Base-by-base conservation (phyloP, 495 filamentous ascomycete genomes). In the Trichodelitschia bisporula region DNA sequence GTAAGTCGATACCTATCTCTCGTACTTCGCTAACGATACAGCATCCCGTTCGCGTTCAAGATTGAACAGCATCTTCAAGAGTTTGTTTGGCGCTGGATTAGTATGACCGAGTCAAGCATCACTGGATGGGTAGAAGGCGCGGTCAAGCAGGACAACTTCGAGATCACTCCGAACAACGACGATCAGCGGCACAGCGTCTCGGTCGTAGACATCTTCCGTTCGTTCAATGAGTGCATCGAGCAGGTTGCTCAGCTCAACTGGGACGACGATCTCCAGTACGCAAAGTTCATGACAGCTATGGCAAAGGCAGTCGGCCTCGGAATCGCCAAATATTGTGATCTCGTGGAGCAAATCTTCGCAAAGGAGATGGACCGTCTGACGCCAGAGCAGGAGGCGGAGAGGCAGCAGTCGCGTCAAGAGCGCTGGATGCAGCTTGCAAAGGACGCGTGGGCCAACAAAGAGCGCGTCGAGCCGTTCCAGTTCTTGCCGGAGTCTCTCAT, bases 41-140 rank as follows among this genome's bases (percentile, higher is more conserved):
- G 62, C 10, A 46, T 51, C 16, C 49, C 51, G 3, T 99, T 93
- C 47, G 71, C 68, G 8, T 89, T 91, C 46, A 61, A 77, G 37
- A 65, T 99, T 26, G 89, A 99, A 50, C 65, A 64, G 25, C 51
- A 86, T 11, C 58, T 99, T 4, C 77, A 75, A 34, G 72, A 75
- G 16, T 99, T 95, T 48, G 84, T 92, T 16, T 92, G 82, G 82
- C 67, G 77, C 17, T 99, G 83, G 82, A 76, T 99, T 36, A 62
- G 60, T 30, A 64, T 68, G 37, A 78, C 77, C 15, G 80, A 92
- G 32, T 53, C 55, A 12, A 82, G 70, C 43, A 68, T 92, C 37
- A 58, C 69, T 44, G 71, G 70, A 12, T 84, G 86, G 60, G 77
- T 93, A 18, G 82, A 89, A 23, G 66, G 77, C 42, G 83, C 89